Evolutionary conservation across 2,329 filamentous ascomycete species (phyloP).

Genomic region (Arachnopeziza araneosa): DNA sequence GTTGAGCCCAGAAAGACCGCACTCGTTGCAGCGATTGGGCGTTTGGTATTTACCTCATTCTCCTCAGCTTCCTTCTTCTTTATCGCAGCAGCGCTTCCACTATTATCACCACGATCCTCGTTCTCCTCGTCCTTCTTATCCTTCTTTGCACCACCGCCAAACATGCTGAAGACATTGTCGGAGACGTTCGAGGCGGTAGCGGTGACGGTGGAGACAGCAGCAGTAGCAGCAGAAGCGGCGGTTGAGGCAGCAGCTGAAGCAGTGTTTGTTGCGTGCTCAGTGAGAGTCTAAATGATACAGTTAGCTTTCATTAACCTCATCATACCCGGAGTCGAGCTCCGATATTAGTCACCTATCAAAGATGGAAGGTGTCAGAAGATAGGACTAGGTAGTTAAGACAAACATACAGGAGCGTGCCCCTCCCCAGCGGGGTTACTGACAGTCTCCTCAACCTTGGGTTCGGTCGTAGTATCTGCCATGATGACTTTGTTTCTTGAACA

Average conservation of each 20-base stretch:
- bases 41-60: conserved; percentile 29
- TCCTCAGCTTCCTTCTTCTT: conserved; percentile 43
- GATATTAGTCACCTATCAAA: not conserved
- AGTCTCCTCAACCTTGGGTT: conserved; percentile 33
- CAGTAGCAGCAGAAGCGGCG: conserved; percentile 30
- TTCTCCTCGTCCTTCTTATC: conserved; percentile 80
- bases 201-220: conserved; percentile 36
- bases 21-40: not conserved
- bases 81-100: conserved; percentile 80
- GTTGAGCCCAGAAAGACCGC: not conserved
- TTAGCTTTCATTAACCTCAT: not conserved
- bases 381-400: not conserved
- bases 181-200: conserved; percentile 36
- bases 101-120: conserved; percentile 81
- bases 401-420: conserved; percentile 29
- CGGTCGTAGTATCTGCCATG: conserved; percentile 32
- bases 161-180: conserved; percentile 91
- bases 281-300: conserved; percentile 21
- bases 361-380: not conserved
- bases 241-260: conserved; percentile 33
- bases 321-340: conserved; percentile 8
- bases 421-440: conserved; percentile 41
- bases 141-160: conserved; percentile 95
- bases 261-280: conserved; percentile 31
- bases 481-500: conserved; percentile 12